These are phyloP conservation scores for Penicillium sclerotigenum DNA, from an alignment of 2,329 filamentous ascomycete genomes.

Conservation along the genomic window DNA sequence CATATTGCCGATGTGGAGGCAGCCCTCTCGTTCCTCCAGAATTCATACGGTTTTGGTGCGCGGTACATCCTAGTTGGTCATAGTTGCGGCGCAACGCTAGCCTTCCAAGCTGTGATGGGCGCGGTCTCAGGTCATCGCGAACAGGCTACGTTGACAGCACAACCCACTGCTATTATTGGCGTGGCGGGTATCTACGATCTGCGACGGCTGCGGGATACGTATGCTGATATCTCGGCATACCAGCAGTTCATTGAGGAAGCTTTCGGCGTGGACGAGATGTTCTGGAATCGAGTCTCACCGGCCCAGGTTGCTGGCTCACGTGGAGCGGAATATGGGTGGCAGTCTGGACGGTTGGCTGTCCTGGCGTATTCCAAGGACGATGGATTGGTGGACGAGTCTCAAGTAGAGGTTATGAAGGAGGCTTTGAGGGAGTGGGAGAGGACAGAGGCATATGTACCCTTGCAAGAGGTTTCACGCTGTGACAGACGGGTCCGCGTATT, in stretches of 20 bases:
- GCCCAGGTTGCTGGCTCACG: slow-evolving; percentile 29
- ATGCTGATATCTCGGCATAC: slow-evolving; percentile 34
- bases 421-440: slow-evolving; percentile 50
- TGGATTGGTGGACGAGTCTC: slow-evolving; percentile 39
- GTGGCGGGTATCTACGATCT: slow-evolving; percentile 48
- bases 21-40: slow-evolving; percentile 43
- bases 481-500: slow-evolving; percentile 41
- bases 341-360: slow-evolving; percentile 35
- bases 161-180: slow-evolving; percentile 41
- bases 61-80: slow-evolving; percentile 47
- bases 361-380: slow-evolving; percentile 44
- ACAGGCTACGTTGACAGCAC: slow-evolving; percentile 12
- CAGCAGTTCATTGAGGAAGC: slow-evolving; percentile 42
- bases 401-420: slow-evolving; percentile 47
- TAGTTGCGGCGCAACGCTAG: slow-evolving; percentile 48
- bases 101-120: slow-evolving; percentile 45
- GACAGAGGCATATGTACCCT: slow-evolving; percentile 1
- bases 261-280: slow-evolving; percentile 38
- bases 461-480: slow-evolving; percentile 27
- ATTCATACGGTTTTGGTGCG: slow-evolving; percentile 37
- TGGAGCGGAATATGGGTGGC: slow-evolving; percentile 36
- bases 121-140: slow-evolving; percentile 16
- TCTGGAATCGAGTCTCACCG: slow-evolving; percentile 43
- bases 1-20: slow-evolving; percentile 44
- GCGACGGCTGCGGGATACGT: slow-evolving; percentile 34